Percentiles rank a stretch among this genome's conserved stretches.
phyloP scores from a whole-genome alignment of 495 filamentous ascomycete genomes.

The Letharia columbiana region DNA sequence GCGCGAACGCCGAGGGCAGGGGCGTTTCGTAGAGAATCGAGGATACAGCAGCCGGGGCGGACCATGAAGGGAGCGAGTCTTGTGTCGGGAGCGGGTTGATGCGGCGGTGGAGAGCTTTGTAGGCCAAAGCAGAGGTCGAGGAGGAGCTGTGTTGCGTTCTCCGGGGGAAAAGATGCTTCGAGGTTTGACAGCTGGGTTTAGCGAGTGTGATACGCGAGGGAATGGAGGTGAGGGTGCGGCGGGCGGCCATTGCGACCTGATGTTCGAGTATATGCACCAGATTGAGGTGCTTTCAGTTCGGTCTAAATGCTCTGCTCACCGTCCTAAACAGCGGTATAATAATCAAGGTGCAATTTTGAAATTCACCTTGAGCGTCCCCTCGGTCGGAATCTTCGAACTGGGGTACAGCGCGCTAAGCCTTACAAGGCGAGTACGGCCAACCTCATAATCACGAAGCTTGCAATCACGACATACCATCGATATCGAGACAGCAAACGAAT shows the following conservation, averaged over 20 bases:
- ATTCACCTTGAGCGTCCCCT: neutral
- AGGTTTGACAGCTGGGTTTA: slow-evolving; percentile 12
- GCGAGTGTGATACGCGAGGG: slow-evolving; percentile 14
- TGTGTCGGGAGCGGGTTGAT: slow-evolving; percentile 69
- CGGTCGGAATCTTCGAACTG: neutral
- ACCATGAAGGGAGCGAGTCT: slow-evolving; percentile 74
- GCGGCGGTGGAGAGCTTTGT: slow-evolving; percentile 93
- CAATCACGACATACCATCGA: neutral
- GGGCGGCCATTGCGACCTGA: slow-evolving; percentile 22
- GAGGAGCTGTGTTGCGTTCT: slow-evolving; percentile 38
- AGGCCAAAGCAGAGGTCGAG: slow-evolving; percentile 88
- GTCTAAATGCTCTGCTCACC: neutral
- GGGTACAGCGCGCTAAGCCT: slow-evolving; percentile 18
- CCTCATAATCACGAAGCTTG: neutral
- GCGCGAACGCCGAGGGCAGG: slow-evolving; percentile 67
- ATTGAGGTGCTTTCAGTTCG: neutral
- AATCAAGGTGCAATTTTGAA: neutral
- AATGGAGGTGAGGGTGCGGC: slow-evolving; percentile 18
- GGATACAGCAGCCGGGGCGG: slow-evolving; percentile 88
- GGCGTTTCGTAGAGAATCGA: slow-evolving; percentile 99
- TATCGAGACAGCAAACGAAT: neutral
- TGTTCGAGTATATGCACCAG: neutral
- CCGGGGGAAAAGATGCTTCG: slow-evolving; percentile 13
- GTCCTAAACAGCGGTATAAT: neutral
- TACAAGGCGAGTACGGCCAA: slow-evolving; percentile 5